Conservation (phyloP, 2,329 filamentous ascomycete genomes). For the Aspergillus fijiensis region DNA sequence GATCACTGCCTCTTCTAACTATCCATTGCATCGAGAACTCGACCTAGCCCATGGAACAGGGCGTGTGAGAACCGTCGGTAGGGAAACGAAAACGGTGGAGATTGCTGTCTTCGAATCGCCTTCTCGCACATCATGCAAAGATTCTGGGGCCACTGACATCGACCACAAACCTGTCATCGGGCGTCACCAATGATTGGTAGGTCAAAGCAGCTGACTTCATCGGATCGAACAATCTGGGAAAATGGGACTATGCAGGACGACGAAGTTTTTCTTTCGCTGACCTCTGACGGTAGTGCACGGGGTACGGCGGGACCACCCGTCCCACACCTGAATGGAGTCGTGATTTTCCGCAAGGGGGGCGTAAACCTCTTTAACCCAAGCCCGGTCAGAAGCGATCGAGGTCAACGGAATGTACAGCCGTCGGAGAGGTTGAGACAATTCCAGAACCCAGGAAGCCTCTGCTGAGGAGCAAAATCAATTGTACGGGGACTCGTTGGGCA, state of each 20-base stretch:
- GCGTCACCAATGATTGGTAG: slow-evolving; percentile 5
- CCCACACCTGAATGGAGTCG: slow-evolving; percentile 5
- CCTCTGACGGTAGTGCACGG: slow-evolving; percentile 5
- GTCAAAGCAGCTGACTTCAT: slow-evolving; percentile 4
- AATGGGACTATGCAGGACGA: neutral
- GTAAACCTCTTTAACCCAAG: neutral
- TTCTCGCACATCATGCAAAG: neutral
- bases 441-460: neutral
- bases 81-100: neutral
- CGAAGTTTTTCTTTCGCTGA: neutral
- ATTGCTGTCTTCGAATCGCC: neutral
- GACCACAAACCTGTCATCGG: neutral
- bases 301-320: slow-evolving; percentile 7
- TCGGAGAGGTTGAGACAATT: neutral
- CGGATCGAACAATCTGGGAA: neutral
- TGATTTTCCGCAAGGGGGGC: slow-evolving; percentile 6
- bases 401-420: neutral
- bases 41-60: neutral
- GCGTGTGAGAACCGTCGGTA: neutral
- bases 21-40: neutral
- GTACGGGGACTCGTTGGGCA: neutral
- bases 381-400: neutral
- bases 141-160: neutral
- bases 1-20: neutral
- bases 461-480: neutral